phyloP scores from a whole-genome alignment of 495 filamentous ascomycete genomes.

The Penicillium psychrofluorescens region DNA sequence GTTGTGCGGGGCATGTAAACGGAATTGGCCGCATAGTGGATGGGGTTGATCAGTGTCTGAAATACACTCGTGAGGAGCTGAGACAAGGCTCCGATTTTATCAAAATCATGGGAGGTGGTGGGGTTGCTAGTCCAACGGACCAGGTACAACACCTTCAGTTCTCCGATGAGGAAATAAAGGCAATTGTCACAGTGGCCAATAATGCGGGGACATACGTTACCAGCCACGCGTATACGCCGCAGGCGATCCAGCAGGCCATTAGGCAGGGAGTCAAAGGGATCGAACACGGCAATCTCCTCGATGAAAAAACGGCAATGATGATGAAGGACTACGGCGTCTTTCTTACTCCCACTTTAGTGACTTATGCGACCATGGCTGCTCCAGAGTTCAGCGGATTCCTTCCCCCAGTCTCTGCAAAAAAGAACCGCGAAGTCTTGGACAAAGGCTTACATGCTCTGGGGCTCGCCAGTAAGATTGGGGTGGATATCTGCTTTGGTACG shows the following conservation, averaged over 20 bases:
- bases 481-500: conserved; percentile 44
- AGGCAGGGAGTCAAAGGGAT: conserved; percentile 45
- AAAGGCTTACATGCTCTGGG: conserved; percentile 30
- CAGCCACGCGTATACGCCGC: conserved; percentile 42
- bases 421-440: conserved; percentile 37
- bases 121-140: conserved; percentile 43
- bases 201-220: conserved; percentile 43
- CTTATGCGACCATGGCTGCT: conserved; percentile 36
- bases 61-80: conserved; percentile 40
- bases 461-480: conserved; percentile 30
- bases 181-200: conserved; percentile 32
- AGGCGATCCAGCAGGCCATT: conserved; percentile 40
- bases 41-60: conserved; percentile 39
- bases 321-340: conserved; percentile 31
- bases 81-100: conserved; percentile 43
- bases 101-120: conserved; percentile 50
- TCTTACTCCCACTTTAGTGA: conserved; percentile 44
- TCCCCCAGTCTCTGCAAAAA: conserved; percentile 22
- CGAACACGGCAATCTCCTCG: conserved; percentile 48
- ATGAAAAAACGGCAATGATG: conserved; percentile 35
- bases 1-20: conserved; percentile 26
- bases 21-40: conserved; percentile 31
- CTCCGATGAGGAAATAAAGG: conserved; percentile 40
- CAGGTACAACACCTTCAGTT: conserved; percentile 40
- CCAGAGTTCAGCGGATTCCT: conserved; percentile 32